Conservation (phyloP, 2,329 filamentous ascomycete genomes). For the Emmonsia crescens region DNA sequence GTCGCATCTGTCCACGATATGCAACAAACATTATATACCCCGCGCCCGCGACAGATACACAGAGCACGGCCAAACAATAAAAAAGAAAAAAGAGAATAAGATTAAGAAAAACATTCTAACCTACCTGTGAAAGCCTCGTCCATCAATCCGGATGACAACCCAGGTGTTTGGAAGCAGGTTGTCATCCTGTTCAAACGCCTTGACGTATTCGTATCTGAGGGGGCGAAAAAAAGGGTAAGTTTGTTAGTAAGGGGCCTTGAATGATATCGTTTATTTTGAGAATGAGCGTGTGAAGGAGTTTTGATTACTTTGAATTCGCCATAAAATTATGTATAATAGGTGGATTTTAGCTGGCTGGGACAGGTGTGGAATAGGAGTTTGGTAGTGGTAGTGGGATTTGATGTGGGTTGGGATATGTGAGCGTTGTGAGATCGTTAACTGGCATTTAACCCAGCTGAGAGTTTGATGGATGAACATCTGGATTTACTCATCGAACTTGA, state of each 20-base stretch:
- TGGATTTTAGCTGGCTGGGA: not conserved
- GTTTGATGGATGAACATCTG: not conserved
- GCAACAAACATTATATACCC: too few species aligned
- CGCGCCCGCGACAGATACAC: not conserved
- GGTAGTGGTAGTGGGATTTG: not conserved
- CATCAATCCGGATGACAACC: conserved; percentile 90
- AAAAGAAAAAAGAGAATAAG: not conserved
- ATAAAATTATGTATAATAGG: conserved; percentile 4
- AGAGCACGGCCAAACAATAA: too few species aligned
- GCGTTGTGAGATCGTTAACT: too few species aligned
- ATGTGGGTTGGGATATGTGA: not conserved
- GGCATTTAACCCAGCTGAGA: not conserved
- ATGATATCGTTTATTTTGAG: not conserved
- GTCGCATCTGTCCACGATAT: too few species aligned
- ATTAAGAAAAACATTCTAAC: conserved; percentile 6
- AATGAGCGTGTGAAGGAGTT: not conserved
- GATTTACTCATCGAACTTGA: not conserved
- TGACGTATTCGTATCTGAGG: conserved; percentile 83
- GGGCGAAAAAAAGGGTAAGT: not conserved
- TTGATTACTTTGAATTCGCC: conserved; percentile 16
- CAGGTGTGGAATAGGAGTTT: not conserved
- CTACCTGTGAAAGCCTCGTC: conserved; percentile 87
- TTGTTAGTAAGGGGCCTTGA: not conserved
- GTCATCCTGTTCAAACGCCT: conserved; percentile 75
- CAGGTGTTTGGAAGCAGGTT: conserved; percentile 78